A percentile compares a stretch with the other conserved stretches of the same genome.
Evolutionary conservation across 176 grass and related monocot species (phyloP).

Genomic region (Avena eriantha): DNA sequence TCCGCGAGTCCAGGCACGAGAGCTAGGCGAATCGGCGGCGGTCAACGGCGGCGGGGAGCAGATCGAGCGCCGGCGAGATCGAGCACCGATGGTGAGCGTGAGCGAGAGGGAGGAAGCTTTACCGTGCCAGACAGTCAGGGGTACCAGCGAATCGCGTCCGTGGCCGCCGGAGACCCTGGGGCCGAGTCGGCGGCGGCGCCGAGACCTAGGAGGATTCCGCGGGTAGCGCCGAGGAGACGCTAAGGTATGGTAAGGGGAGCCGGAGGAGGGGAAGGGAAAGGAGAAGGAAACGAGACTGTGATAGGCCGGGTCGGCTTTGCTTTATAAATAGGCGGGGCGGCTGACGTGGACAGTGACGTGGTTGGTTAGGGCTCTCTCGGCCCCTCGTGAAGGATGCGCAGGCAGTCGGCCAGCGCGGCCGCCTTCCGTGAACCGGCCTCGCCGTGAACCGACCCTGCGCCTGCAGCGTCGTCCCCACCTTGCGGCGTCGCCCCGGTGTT

Average conservation of each 20-base stretch:
- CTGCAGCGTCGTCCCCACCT: background rate
- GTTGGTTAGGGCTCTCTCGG: constrained; percentile 47
- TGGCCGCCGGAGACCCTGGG: background rate
- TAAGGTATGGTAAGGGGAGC: background rate
- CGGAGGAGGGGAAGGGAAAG: background rate
- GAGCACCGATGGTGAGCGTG: background rate
- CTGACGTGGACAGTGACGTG: constrained; percentile 65
- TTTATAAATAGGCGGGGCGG: constrained; percentile 35
- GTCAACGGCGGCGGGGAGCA: constrained; percentile 43
- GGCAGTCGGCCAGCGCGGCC: background rate
- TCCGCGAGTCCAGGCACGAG: background rate
- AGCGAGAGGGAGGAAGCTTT: constrained; percentile 5
- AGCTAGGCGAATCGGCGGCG: constrained; percentile 7
- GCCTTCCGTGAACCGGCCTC: constrained; percentile 33
- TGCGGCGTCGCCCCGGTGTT: background rate
- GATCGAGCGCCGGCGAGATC: constrained; percentile 40
- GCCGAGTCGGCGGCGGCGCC: constrained; percentile 16
- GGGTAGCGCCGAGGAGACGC: constrained; percentile 43
- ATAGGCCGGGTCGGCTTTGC: background rate
- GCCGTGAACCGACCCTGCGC: background rate
- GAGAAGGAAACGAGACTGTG: constrained; percentile 1
- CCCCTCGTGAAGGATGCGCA: background rate
- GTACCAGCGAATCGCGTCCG: background rate
- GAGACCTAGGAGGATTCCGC: constrained; percentile 22
- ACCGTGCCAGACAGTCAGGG: background rate